phyloP scores from a whole-genome alignment of 2,329 filamentous ascomycete species.

The Graphilbum sp. region DNA sequence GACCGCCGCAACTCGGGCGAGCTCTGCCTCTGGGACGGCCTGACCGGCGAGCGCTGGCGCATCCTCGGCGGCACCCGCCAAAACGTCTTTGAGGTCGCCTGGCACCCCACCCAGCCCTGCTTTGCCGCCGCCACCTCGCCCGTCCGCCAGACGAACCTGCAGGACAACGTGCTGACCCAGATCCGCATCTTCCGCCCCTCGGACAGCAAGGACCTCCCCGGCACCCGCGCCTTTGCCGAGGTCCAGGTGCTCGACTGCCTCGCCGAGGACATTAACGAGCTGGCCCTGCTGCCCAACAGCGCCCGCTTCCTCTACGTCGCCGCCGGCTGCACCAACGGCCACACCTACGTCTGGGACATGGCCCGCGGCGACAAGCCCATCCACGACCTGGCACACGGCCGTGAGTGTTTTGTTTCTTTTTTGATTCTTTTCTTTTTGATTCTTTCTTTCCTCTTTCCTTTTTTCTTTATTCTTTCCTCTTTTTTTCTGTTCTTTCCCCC shows the following conservation, averaged over 20 bases:
- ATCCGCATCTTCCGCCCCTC: constrained; percentile 34
- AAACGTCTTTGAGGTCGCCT: constrained; percentile 48
- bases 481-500: constrained; percentile 5
- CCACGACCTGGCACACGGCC: constrained; percentile 37
- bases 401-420: constrained; percentile 11
- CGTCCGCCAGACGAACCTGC: constrained; percentile 22
- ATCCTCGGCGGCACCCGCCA: constrained; percentile 34
- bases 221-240: constrained; percentile 20
- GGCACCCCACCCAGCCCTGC: constrained; percentile 37
- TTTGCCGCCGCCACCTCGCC: constrained; percentile 45
- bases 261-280: constrained; percentile 45
- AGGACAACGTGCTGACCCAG: constrained; percentile 34
- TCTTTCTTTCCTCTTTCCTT: no score
- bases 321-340: constrained; percentile 44
- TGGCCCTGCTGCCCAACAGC: constrained; percentile 41
- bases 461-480: not conserved
- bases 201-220: constrained; percentile 11
- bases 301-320: constrained; percentile 34
- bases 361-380: constrained; percentile 36
- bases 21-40: constrained; percentile 41
- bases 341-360: constrained; percentile 48
- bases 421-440: constrained; percentile 4
- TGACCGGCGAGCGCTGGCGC: constrained; percentile 23
- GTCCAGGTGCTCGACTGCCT: constrained; percentile 40
- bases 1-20: constrained; percentile 42